Conservation (phyloP, 1,284 basidiomycete genomes). For the Irpex rosettiformis region DNA sequence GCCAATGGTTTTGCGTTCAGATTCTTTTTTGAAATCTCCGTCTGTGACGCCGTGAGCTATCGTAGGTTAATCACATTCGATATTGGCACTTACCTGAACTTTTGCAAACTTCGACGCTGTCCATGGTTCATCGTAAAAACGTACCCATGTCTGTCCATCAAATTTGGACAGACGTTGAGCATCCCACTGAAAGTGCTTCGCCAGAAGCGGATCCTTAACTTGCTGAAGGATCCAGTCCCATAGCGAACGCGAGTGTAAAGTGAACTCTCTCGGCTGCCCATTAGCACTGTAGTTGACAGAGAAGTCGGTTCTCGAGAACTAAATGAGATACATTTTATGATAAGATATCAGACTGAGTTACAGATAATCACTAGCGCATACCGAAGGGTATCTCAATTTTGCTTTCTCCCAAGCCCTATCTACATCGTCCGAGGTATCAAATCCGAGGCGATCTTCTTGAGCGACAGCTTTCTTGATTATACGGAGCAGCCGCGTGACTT, state of each 20-base stretch:
- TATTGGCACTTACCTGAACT: constrained; percentile 23
- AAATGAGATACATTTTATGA: neutral
- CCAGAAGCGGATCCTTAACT: constrained; percentile 21
- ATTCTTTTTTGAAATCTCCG: constrained; percentile 16
- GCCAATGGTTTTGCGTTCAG: constrained; percentile 22
- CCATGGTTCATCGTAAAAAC: constrained; percentile 29
- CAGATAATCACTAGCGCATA: neutral
- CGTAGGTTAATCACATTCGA: neutral
- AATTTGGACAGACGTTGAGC: constrained; percentile 22
- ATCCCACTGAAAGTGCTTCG: constrained; percentile 27
- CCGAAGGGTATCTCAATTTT: neutral
- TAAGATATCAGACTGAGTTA: neutral
- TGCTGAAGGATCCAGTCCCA: constrained; percentile 27
- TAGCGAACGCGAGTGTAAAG: constrained; percentile 16
- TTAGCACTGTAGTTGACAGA: constrained; percentile 26
- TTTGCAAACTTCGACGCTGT: constrained; percentile 23
- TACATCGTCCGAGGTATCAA: neutral
- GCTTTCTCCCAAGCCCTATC: constrained; percentile 2
- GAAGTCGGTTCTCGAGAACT: constrained; percentile 16
- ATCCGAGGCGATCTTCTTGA: neutral
- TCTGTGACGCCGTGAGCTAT: neutral
- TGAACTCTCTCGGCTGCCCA: constrained; percentile 23
- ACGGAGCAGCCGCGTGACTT: neutral
- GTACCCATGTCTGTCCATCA: constrained; percentile 20
- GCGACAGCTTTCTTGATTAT: constrained; percentile 2